Base-by-base conservation (phyloP, 2,329 filamentous ascomycete genomes). In the Apiospora koreana region DNA sequence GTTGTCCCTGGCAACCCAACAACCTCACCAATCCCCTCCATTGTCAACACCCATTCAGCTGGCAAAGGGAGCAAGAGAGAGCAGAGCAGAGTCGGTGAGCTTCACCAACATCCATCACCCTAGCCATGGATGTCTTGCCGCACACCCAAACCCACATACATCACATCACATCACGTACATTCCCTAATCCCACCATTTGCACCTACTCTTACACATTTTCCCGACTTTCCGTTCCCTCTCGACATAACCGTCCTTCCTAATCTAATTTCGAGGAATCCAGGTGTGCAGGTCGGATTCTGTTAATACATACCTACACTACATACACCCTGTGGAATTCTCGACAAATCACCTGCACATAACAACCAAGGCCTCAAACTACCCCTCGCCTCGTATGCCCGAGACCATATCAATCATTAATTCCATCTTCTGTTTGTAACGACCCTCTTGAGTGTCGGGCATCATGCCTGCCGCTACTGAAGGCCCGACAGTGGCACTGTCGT, bases 401-500 rank as follows among this genome's bases (percentile, higher is more conserved):
- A n/a, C 21, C 31, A 62, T 35, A 62, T 62, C 14, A 43, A 43
- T 16, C 14, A 43, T 18, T 38, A 31, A 28, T 38, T 38, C 54
- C 35, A 62, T 38, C 18, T 38, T 38, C 18, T 62, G 54, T 62
- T 38, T 62, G 54, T 38, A 62, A 23, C 54, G 35, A 10, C 54
- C 54, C 31, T 62, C 6, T 62, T 38, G 31, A 38, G 54, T 62
- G 54, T 38, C 54, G 54, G 54, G 54, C 54, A 62, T 62, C 54
- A 73, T 73, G 72, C 71, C 71, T 71, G 70, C 72, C 42, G 68
- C 72, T 18, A 70, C 87, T 76, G 91, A 92, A 75, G 83, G 84
- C 76, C 91, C 91, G 75, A 87, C 88, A 68, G 90, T 93, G 76
- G 85, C 89, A 75, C 84, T 93, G 78, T 93, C 91, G 65, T 93